Evolutionary conservation across 768 basidiomycete species (phyloP), one percentile per base, ranked within the genome.

Genomic region (Pleurotus ostreatus): DNA sequence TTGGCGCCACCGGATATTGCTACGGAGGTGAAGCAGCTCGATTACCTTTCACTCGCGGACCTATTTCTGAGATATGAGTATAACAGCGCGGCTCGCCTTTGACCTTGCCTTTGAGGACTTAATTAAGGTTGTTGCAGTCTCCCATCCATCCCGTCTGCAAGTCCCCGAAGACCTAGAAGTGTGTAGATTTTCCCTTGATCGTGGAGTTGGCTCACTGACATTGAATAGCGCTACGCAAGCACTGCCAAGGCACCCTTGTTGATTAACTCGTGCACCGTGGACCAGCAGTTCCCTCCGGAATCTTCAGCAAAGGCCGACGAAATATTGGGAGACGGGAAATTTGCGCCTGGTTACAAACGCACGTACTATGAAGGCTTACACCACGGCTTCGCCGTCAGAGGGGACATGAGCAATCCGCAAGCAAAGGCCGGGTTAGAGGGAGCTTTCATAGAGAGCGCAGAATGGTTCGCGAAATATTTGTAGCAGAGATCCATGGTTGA

Each of bases 101-200:
- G 78, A 87, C 61, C 76, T 87, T 53, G 83, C 82, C 2, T 80
- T 85, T 61, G 80, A 83, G 1, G 74, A 76, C 59, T 57, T 74
- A 44, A 72, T 82, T 63, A 65, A 77, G 46, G 84, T 71, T 38
- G 71, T 73, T 11, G 80, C 75, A 4, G 74, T 77, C 53, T 66
- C 80, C 0, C 87, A 89, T 70, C 86, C 86, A 5, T 85, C 87
- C 0, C 71, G 82, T 13, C 73, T 88, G 46, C 52, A 79, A 38
- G 57, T 78, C 38, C 84, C 85, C 9, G 72, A 65, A 0, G 89
- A 91, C 69, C 73, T 90, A 45, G 74, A 88, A 73, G 85, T 83
- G 69, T 15, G 41, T 23, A 12, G 11, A 61, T 59, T 40, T 18
- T n/a, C 22, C 30, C 6, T 39, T 11, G 30, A 34, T 34, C 30